phyloP scores from a whole-genome alignment of 495 filamentous ascomycete species.

The Thozetella sp. region DNA sequence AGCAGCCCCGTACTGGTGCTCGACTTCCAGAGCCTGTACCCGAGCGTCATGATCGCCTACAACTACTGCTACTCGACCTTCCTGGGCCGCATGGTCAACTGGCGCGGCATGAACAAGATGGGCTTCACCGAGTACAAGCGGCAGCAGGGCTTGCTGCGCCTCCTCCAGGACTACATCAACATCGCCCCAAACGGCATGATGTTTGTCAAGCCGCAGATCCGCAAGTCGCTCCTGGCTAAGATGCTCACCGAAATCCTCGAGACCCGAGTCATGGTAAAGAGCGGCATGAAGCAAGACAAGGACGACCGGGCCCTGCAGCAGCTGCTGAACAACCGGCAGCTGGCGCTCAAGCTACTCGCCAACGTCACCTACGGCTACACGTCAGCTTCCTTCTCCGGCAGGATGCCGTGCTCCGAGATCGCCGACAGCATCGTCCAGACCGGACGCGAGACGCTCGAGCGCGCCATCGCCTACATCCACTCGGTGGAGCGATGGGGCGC shows the following conservation, averaged over 20 bases:
- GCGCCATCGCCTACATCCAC: conserved; percentile 91
- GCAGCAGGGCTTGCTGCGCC: conserved; percentile 70
- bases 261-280: conserved; percentile 97
- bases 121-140: conserved; percentile 86
- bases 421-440: conserved; percentile 98
- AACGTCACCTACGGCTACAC: conserved; percentile 99
- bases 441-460: conserved; percentile 90
- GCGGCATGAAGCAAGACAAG: conserved; percentile 93
- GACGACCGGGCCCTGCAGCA: conserved; percentile 85
- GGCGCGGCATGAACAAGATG: conserved; percentile 93
- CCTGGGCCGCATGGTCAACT: conserved; percentile 79
- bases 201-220: conserved; percentile 82
- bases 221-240: conserved; percentile 90
- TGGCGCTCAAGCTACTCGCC: conserved; percentile 95
- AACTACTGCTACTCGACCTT: conserved; percentile 99
- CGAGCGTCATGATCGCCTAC: conserved; percentile 98
- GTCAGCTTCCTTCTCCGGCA: conserved; percentile 90
- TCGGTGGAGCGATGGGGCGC: conserved; percentile 85
- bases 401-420: conserved; percentile 98
- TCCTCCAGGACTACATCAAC: conserved; percentile 86
- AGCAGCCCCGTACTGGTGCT: conserved; percentile 86
- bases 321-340: conserved; percentile 89
- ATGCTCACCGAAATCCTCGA: conserved; percentile 97
- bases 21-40: conserved; percentile 96
- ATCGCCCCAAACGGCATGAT: conserved; percentile 96